These are phyloP conservation scores for Thermomucor indicae-seudaticae DNA, from an alignment of 371 early-diverging fungal species.

Conservation along the genomic window DNA sequence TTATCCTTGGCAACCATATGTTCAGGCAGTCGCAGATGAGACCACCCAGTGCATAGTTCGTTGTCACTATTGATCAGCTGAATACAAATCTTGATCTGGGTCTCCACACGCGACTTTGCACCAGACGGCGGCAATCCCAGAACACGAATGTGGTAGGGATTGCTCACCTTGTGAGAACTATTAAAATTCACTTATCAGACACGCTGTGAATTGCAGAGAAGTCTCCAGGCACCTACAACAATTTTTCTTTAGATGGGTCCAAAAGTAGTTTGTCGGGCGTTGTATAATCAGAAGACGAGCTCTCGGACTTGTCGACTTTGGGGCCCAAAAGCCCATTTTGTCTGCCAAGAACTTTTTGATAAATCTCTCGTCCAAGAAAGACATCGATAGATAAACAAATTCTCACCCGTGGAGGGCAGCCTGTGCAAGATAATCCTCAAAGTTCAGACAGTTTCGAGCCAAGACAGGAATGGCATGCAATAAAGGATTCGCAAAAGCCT, in stretches of 20 bases:
- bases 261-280: conserved; percentile 24
- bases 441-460: conserved; percentile 44
- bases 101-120: conserved; percentile 80
- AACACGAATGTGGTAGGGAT: conserved; percentile 49
- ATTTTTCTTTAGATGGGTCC: conserved; percentile 16
- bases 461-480: conserved; percentile 49
- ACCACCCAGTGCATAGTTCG: conserved; percentile 62
- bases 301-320: conserved; percentile 8
- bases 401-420: conserved; percentile 38
- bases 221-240: conserved; percentile 18
- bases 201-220: background rate
- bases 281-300: conserved; percentile 16
- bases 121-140: conserved; percentile 69
- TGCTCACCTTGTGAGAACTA: conserved; percentile 11
- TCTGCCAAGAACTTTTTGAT: conserved; percentile 12
- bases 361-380: too few species aligned
- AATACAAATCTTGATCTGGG: conserved; percentile 77
- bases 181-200: background rate
- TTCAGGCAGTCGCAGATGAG: conserved; percentile 70
- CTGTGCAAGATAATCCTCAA: conserved; percentile 45
- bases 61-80: conserved; percentile 60
- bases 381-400: background rate
- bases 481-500: conserved; percentile 46
- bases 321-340: conserved; percentile 39
- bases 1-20: conserved; percentile 67